These are phyloP conservation scores for Trametes meyenii DNA, from an alignment of 768 basidiomycete genomes.

Conservation along the genomic window DNA sequence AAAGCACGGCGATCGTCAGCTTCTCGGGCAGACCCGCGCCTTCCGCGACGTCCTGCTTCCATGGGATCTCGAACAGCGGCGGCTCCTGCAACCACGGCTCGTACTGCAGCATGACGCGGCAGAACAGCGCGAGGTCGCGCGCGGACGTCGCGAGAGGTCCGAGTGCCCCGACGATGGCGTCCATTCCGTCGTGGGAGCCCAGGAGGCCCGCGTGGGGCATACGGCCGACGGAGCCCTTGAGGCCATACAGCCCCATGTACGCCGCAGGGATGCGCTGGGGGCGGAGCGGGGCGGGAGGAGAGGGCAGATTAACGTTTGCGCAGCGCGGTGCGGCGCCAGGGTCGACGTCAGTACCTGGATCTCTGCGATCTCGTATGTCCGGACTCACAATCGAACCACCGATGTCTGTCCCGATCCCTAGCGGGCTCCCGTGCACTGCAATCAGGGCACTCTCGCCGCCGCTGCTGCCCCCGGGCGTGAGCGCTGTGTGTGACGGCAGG, in stretches of 20 bases:
- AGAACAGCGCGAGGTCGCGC: conserved; percentile 52
- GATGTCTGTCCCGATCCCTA: conserved; percentile 85
- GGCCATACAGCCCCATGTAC: conserved; percentile 77
- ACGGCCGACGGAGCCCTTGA: conserved; percentile 64
- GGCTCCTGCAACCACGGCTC: conserved; percentile 52
- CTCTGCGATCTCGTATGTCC: conserved; percentile 2
- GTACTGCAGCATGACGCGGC: conserved; percentile 47
- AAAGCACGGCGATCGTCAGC: conserved; percentile 49
- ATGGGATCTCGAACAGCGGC: conserved; percentile 52
- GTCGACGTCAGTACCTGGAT: conserved; percentile 6
- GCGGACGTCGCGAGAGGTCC: conserved; percentile 53
- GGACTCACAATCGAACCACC: conserved; percentile 69
- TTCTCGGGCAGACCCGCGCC: conserved; percentile 43
- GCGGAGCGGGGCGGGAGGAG: too few relatives aligned
- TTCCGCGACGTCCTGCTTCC: conserved; percentile 44
- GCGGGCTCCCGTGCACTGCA: conserved; percentile 74
- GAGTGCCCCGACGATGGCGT: conserved; percentile 52
- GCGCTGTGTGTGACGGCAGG: conserved; percentile 21
- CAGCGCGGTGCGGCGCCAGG: neutral
- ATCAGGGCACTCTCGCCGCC: conserved; percentile 88
- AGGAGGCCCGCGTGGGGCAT: conserved; percentile 53
- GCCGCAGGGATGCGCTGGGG: conserved; percentile 70
- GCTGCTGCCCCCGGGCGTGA: conserved; percentile 72
- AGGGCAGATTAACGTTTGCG: conserved; percentile 12
- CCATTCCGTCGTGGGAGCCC: conserved; percentile 56